Percentiles rank a stretch among this genome's conserved stretches.
Evolutionary conservation across 805 yeast genomes (phyloP).

Genomic region (Wickerhamiella siamensis): DNA sequence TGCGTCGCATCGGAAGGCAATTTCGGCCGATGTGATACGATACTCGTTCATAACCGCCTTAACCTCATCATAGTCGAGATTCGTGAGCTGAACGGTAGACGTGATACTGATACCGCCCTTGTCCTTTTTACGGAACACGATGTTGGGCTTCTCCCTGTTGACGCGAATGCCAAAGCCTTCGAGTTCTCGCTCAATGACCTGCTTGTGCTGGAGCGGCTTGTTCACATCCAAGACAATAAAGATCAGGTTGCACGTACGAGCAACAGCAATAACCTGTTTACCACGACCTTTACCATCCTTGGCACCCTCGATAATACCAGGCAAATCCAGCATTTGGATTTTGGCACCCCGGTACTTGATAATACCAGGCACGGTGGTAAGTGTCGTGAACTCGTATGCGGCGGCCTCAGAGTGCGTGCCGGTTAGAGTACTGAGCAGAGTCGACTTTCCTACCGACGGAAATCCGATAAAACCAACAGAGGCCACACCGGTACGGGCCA

Average conservation of each 20-base stretch:
- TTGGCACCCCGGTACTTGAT: conserved; percentile 94
- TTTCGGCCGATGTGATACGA: conserved; percentile 88
- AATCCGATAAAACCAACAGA: conserved; percentile 96
- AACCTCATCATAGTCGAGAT: conserved; percentile 82
- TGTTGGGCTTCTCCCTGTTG: conserved; percentile 86
- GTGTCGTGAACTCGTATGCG: conserved; percentile 89
- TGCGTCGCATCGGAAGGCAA: conserved; percentile 94
- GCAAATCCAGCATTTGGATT: conserved; percentile 94
- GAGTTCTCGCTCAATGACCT: conserved; percentile 82
- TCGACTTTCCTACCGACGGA: conserved; percentile 77
- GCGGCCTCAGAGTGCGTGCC: conserved; percentile 98
- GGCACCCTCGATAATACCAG: conserved; percentile 97
- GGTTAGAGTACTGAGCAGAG: conserved; percentile 73
- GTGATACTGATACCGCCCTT: conserved; percentile 93
- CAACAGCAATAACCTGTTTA: conserved; percentile 96
- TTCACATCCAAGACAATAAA: conserved; percentile 92
- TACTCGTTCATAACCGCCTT: conserved; percentile 94
- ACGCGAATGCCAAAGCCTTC: conserved; percentile 96
- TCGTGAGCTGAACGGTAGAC: conserved; percentile 83
- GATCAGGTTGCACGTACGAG: conserved; percentile 88
- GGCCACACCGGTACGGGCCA: conserved; percentile 97
- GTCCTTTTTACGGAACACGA: conserved; percentile 80
- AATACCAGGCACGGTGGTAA: conserved; percentile 95
- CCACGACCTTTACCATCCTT: conserved; percentile 97
- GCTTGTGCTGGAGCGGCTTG: conserved; percentile 89